phyloP scores from a whole-genome alignment of 2,329 filamentous ascomycete genomes.

The Gnomoniopsis sp. region DNA sequence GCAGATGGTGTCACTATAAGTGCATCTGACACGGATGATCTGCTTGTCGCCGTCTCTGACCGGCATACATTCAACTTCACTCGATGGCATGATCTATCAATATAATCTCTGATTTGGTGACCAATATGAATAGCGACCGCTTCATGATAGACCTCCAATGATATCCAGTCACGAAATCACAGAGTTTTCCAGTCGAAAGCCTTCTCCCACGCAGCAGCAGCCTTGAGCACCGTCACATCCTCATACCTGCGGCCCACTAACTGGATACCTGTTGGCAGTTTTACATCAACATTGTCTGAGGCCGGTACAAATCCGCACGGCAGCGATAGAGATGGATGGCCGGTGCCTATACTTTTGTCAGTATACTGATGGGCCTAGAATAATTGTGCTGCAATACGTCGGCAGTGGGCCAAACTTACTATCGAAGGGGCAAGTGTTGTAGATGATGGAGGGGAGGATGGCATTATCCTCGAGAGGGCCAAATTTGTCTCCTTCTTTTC shows the following conservation, averaged over 20 bases:
- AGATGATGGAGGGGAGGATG: not conserved
- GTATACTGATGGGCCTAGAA: not conserved
- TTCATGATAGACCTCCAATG: too few relatives aligned
- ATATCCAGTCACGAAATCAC: not conserved
- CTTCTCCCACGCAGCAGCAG: constrained; percentile 14
- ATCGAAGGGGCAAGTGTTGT: constrained; percentile 15
- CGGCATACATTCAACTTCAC: too few relatives aligned
- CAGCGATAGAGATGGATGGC: constrained; percentile 10
- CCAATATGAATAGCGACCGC: too few relatives aligned
- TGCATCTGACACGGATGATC: too few relatives aligned
- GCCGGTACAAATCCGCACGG: constrained; percentile 13
- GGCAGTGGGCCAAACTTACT: not conserved
- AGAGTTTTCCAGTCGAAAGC: constrained; percentile 22
- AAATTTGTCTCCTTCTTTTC: not conserved
- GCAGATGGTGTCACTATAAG: too few relatives aligned
- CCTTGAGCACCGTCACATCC: constrained; percentile 11
- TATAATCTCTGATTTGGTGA: too few relatives aligned
- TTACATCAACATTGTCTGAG: constrained; percentile 1
- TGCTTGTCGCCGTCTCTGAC: too few relatives aligned
- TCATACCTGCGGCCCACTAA: constrained; percentile 12
- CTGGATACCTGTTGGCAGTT: constrained; percentile 9
- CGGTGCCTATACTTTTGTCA: constrained; percentile 7
- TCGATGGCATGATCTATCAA: too few relatives aligned
- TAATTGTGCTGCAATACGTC: not conserved
- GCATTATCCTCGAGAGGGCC: not conserved